Evolutionary conservation across 129 eudicot genomes (phyloP).

Genomic region (Dittrichia graveolens): DNA sequence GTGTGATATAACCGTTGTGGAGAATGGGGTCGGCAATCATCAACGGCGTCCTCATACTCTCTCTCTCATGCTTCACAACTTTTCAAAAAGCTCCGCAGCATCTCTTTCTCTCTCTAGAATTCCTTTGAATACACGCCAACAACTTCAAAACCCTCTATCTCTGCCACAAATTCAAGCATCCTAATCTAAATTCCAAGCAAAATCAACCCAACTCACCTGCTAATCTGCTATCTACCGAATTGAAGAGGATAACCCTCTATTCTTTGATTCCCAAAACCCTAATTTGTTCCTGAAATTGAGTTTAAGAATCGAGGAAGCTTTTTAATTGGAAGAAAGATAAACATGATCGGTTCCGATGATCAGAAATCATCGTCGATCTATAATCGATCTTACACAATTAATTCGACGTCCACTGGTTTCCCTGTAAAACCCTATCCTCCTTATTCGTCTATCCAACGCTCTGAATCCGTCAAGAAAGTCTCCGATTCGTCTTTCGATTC

Average conservation of each 20-base stretch:
- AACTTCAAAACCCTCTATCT: conserved; percentile 13
- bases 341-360: conserved; percentile 35
- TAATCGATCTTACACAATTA: conserved; percentile 63
- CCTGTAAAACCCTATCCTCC: conserved; percentile 44
- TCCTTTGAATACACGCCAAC: conserved; percentile 44
- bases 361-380: conserved; percentile 36
- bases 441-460: conserved; percentile 47
- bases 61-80: neutral
- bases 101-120: conserved; percentile 20
- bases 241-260: conserved; percentile 14
- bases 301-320: neutral
- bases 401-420: conserved; percentile 39
- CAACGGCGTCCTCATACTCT: conserved; percentile 7
- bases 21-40: conserved; percentile 16
- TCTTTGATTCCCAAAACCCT: neutral
- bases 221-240: conserved; percentile 12
- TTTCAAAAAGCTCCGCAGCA: conserved; percentile 27
- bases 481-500: conserved; percentile 50
- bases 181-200: conserved; percentile 15
- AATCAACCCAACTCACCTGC: conserved; percentile 23
- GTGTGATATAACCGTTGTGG: conserved; percentile 22
- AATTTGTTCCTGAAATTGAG: conserved; percentile 1
- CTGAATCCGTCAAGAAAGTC: conserved; percentile 49
- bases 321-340: conserved; percentile 6
- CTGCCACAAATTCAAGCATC: conserved; percentile 34